phyloP scores from a whole-genome alignment of 1,284 basidiomycete species.

The Tilletia walkeri region DNA sequence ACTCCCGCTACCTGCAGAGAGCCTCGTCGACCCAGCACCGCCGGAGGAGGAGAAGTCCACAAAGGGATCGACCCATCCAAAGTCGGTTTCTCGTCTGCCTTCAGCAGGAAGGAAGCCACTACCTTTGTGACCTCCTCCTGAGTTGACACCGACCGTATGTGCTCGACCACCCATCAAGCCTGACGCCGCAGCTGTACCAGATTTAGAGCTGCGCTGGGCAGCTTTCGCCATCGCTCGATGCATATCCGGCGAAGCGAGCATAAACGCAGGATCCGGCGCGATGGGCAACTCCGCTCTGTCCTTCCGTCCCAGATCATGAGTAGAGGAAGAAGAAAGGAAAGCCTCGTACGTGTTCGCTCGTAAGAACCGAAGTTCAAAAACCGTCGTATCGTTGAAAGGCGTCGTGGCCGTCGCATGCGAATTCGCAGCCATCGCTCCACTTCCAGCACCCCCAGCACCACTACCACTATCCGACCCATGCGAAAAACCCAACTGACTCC shows the following conservation, averaged over 20 bases:
- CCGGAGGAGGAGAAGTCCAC: too few relatives aligned
- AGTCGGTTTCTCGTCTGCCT: not conserved
- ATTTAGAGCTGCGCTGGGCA: not conserved
- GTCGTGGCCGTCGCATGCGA: not conserved
- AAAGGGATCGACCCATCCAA: not conserved
- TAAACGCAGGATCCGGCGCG: slow-evolving; percentile 27
- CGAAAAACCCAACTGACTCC: too few relatives aligned
- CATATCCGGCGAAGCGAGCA: slow-evolving; percentile 35
- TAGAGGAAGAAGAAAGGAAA: not conserved
- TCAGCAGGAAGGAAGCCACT: too few relatives aligned
- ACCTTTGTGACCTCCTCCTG: too few relatives aligned
- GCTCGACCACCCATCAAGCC: too few relatives aligned
- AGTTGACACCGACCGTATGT: too few relatives aligned
- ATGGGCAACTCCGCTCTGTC: not conserved
- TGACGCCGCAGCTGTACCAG: not conserved
- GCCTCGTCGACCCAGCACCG: not conserved
- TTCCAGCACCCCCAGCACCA: not conserved
- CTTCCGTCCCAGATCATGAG: too few relatives aligned
- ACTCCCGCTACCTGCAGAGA: not conserved
- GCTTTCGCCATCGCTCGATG: slow-evolving; percentile 25
- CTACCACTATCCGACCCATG: not conserved
- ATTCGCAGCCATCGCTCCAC: not conserved
- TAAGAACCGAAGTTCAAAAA: slow-evolving; percentile 39
- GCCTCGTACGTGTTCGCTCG: slow-evolving; percentile 24
- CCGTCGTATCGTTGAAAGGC: not conserved